Percentiles rank a stretch among this genome's conserved stretches.
Conservation (phyloP, 768 basidiomycete species). For the Russula olivacea region DNA sequence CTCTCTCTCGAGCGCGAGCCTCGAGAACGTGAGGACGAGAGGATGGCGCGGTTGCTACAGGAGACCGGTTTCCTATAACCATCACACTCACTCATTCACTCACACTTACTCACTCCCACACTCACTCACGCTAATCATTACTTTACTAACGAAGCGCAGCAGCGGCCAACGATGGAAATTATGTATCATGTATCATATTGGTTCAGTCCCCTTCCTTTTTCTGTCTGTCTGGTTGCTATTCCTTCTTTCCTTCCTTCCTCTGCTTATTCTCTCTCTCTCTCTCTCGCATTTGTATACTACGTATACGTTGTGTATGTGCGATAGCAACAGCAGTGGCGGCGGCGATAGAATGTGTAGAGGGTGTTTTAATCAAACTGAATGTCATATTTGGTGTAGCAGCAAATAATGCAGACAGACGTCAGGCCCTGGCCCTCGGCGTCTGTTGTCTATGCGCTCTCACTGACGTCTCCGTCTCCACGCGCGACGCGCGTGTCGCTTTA, state of each 20-base stretch:
- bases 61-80: conserved; percentile 77
- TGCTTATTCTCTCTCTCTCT: not conserved
- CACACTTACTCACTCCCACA: too few relatives aligned
- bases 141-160: not conserved
- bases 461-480: not conserved
- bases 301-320: conserved; percentile 1
- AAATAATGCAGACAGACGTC: too few relatives aligned
- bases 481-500: not conserved
- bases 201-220: not conserved
- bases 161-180: conserved; percentile 14
- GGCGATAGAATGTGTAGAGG: conserved; percentile 4
- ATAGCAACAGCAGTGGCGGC: not conserved
- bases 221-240: not conserved
- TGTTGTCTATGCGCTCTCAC: not conserved
- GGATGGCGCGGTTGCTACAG: conserved; percentile 86
- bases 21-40: conserved; percentile 92
- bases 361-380: not conserved
- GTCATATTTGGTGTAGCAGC: not conserved
- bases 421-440: too few relatives aligned
- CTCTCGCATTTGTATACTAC: conserved; percentile 8
- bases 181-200: conserved; percentile 23
- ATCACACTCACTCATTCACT: not conserved
- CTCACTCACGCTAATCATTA: not conserved
- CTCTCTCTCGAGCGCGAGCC: conserved; percentile 86
- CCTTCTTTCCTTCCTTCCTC: not conserved